Conservation (phyloP, 2,329 filamentous ascomycete genomes). For the Colletotrichum sojae region DNA sequence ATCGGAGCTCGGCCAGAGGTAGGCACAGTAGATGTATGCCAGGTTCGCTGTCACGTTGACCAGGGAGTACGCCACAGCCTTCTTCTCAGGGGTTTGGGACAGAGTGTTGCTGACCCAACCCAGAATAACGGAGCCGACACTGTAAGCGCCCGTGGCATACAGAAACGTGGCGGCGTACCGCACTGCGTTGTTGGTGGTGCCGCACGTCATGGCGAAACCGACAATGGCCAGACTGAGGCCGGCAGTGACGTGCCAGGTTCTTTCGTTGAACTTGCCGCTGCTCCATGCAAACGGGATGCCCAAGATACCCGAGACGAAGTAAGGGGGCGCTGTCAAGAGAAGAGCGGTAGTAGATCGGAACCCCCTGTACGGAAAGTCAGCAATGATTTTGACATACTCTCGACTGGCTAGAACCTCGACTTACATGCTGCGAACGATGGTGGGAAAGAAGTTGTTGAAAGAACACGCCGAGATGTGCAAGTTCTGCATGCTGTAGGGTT, state of each 20-base stretch:
- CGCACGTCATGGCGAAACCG: constrained; percentile 32
- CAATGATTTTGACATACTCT: not conserved
- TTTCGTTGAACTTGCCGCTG: constrained; percentile 61
- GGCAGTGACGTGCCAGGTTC: constrained; percentile 62
- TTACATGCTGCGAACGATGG: constrained; percentile 40
- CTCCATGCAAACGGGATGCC: constrained; percentile 47
- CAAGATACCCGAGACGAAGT: constrained; percentile 45
- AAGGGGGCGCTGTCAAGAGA: constrained; percentile 43
- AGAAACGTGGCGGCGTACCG: constrained; percentile 39
- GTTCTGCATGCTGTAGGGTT: not conserved
- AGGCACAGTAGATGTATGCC: constrained; percentile 68
- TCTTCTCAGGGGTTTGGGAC: constrained; percentile 81
- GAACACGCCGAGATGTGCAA: constrained; percentile 37
- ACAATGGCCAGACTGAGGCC: constrained; percentile 56
- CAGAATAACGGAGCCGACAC: constrained; percentile 50
- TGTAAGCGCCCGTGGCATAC: constrained; percentile 31
- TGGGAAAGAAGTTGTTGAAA: constrained; percentile 44
- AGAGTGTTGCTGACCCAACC: constrained; percentile 85
- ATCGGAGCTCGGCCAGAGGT: constrained; percentile 65
- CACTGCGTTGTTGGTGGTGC: constrained; percentile 26
- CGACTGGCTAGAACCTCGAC: not conserved
- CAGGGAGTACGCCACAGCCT: constrained; percentile 71
- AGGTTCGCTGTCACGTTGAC: constrained; percentile 70
- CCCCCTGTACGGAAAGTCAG: constrained; percentile 6
- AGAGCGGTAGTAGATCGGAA: constrained; percentile 52